Evolutionary conservation across 1,284 basidiomycete genomes (phyloP).

Genomic region (Amylostereum areolatum): DNA sequence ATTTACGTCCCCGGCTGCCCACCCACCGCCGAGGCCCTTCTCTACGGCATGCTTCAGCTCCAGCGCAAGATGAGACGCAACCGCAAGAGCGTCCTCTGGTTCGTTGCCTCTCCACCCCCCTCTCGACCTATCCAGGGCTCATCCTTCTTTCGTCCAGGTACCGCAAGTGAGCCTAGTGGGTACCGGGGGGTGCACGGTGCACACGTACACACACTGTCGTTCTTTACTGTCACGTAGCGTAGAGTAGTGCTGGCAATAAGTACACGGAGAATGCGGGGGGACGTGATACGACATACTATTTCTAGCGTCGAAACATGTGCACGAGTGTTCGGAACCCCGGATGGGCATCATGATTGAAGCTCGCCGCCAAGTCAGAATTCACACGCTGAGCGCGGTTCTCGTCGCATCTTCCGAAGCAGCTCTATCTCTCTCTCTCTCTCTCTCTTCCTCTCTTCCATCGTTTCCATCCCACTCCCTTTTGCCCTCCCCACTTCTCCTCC

Average conservation of each 20-base stretch:
- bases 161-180: constrained; percentile 34
- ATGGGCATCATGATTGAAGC: not conserved
- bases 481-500: not conserved
- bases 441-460: not conserved
- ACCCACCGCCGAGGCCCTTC: constrained; percentile 88
- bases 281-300: not conserved
- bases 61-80: constrained; percentile 96
- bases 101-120: constrained; percentile 20
- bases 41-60: constrained; percentile 93
- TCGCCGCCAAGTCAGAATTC: not conserved
- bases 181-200: not conserved
- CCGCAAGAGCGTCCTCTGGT: constrained; percentile 91
- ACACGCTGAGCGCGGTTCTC: not conserved
- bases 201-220: too few relatives aligned
- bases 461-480: not conserved
- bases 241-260: not conserved
- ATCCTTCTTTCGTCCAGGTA: constrained; percentile 33
- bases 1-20: constrained; percentile 97
- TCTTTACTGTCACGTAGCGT: too few relatives aligned
- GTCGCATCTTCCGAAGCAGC: not conserved
- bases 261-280: not conserved
- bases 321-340: too few relatives aligned
- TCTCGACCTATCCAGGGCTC: constrained; percentile 9
- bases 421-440: not conserved
- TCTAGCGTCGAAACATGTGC: not conserved